Evolutionary conservation across 768 basidiomycete genomes (phyloP), one percentile per base, ranked within the genome.

Genomic region (Sutorius australiensis): DNA sequence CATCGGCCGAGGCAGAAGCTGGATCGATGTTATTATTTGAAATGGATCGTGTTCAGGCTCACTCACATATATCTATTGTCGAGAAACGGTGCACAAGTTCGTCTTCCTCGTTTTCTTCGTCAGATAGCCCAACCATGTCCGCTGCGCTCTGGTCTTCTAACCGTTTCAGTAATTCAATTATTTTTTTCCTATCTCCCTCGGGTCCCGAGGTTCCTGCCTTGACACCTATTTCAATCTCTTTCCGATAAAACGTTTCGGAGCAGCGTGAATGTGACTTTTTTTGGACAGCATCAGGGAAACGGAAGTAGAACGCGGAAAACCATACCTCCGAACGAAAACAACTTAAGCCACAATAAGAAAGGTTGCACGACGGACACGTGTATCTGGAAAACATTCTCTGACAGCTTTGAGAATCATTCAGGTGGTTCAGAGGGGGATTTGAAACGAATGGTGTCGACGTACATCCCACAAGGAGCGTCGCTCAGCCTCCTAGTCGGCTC

Each of bases 171-270:
- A 92, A 63, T 43, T 84, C 81, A 61, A 92, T 68, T 80, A 90
- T 92, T 55, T 78, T 74, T 42, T 70, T 65, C 40, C 82, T 75
- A 62, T 93, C 89, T 53, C 80, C 72, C 0, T 72, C 67, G 3
- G 78, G 74, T 61, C 78, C 82, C 5, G 82, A 78, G 4, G 84
- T 76, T 32, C 74, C 76, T 0, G 77, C 64, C 37, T 75, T 76
- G 48, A 90, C 85, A 42, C 86, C 82, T 2, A 68, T 67, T 57
- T 87, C 82, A 4, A 93, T 69, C 62, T 90, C 86, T 47, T 82
- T 83, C 58, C 82, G 82, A 68, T 92, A 92, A 66, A 94, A 94
- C 0, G 75, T 71, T 66, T 93, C 92, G 24, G 90, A 91, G 72
- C 91, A 93, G 66, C 80, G 77, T 3, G 76, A 73, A 67, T 93